phyloP scores from a whole-genome alignment of 148 eudicot genomes.

The Nepenthes gracilis region DNA sequence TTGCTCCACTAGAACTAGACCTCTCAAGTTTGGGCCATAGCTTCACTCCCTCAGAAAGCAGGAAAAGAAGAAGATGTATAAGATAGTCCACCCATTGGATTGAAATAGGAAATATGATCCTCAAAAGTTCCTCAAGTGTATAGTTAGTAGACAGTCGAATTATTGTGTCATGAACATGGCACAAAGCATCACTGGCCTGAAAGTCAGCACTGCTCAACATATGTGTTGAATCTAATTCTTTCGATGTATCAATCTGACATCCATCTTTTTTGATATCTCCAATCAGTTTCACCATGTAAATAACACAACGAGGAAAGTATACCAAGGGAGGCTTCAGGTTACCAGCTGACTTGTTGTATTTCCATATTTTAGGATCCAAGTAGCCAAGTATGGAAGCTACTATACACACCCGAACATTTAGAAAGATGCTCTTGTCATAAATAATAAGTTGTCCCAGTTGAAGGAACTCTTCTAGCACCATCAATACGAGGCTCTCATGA shows the following conservation, averaged over 20 bases:
- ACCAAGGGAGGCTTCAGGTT: constrained; percentile 59
- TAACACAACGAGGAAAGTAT: constrained; percentile 69
- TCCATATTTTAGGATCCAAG: constrained; percentile 51
- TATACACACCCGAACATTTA: constrained; percentile 57
- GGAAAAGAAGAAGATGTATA: constrained; percentile 59
- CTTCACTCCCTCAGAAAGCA: constrained; percentile 82
- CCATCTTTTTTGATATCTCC: constrained; percentile 43
- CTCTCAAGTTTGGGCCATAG: constrained; percentile 69
- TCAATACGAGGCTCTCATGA: constrained; percentile 45
- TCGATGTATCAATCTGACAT: constrained; percentile 26
- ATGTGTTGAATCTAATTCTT: constrained; percentile 22
- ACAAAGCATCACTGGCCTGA: constrained; percentile 26
- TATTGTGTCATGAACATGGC: constrained; percentile 27
- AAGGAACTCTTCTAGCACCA: constrained; percentile 72
- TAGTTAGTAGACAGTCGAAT: constrained; percentile 40
- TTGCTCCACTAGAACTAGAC: constrained; percentile 51
- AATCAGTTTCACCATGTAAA: constrained; percentile 55
- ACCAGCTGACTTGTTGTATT: constrained; percentile 37
- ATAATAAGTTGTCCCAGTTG: constrained; percentile 47
- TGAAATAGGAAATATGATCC: constrained; percentile 52
- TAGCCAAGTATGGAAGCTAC: constrained; percentile 52
- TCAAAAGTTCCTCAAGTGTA: constrained; percentile 48
- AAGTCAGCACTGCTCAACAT: constrained; percentile 17
- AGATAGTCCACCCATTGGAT: constrained; percentile 75
- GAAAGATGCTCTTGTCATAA: constrained; percentile 42